Base-by-base conservation (phyloP, 2,329 filamentous ascomycete species). In the Fusarium duplospermum region DNA sequence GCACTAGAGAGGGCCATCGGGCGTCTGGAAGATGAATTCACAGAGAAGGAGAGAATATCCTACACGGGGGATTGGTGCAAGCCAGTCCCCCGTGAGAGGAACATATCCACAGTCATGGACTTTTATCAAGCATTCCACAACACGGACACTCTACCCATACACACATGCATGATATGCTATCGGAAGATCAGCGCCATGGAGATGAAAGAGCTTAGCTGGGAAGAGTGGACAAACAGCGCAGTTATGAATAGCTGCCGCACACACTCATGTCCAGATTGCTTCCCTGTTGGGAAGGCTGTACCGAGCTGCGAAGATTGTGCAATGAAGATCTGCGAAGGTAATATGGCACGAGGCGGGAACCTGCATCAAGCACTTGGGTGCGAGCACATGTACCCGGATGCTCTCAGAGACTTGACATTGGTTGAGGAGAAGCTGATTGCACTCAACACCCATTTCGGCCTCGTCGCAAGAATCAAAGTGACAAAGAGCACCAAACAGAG, bases 321-420 rank as follows among this genome's bases (percentile, higher is more conserved):
- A 56, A 57, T 29, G 4, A 62, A 56, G 9, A 57, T 62, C 22
- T n/a, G 58, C 27, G 57, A 45, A 45, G 14, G 45, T 7, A 35
- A 47, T 35, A 42, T 42, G 45, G 14, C 45, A 2, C 45, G 57
- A 3, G 45, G 45, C 20, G 45, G 57, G 27, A 45, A 36, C 54
- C 45, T 66, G 14, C 47, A 66, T 47, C 20, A 66, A 50, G 27
- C 7, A 33, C 64, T 66, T 62, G 36, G 64, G 16, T 67, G 50
- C n/a, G 50, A 67, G 36, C 45, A 66, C 14, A 56, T 61, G 8
- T 66, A 61, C 29, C 57, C 45, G 5, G 57, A 61, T 35, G 45
- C 27, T 50, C 65, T 67, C 22, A 63, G 36, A 35, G 65, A 31
- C 24, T 33, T 67, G 6, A 67, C 50, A 14, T 57, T 67, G 13